Base-by-base conservation (phyloP, 2,329 filamentous ascomycete species). In the Paracamarosporium sp. region DNA sequence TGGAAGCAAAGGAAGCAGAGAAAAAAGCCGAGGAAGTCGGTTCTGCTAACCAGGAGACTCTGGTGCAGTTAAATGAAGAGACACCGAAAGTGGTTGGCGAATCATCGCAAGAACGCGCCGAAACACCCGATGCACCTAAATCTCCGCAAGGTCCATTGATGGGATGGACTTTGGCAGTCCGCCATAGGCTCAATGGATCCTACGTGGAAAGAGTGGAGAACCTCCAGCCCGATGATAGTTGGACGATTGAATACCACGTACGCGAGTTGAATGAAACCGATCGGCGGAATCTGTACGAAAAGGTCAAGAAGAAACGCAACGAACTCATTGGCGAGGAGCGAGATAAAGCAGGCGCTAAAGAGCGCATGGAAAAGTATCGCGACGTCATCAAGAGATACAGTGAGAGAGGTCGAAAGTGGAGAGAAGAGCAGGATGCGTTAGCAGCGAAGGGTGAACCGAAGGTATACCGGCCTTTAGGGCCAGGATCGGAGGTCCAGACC, bases 191-290 rank as follows among this genome's bases (percentile, higher is more conserved):
- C 53, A 89, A 95, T 68, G 88, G 85, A 17, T 53, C 79, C 12
- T 83, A 85, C 53, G 85, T 92, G 1, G 70, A 79, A 0, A 87
- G 92, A 3, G 90, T 92, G 0, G 62, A 76, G 1, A 65, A 81
- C 0, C 72, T 89, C 44, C 74, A 50, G 0, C 30, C 67, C 13
- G 20, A 67, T 0, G 83, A 87, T 62, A 69, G 79, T 7, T 97
- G 93, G 93, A 74, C 79, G 0, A 80, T 97, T n/a, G 87, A 95
- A 66, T 97, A 96, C 76, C 83, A 88, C 33, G 78, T 97, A 46
- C 83, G 84, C 44, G 90, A 93, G 62, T 79, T 76, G 8, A 51
- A 59, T 1, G 47, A 59, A 11, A 51, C 50, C 3, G 52, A 52
- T 3, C 53, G 60, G 5, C 63, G 65, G 64, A 58, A 31, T 27